phyloP scores from a whole-genome alignment of 805 yeast species.

The Saccharomycopsis malanga region DNA sequence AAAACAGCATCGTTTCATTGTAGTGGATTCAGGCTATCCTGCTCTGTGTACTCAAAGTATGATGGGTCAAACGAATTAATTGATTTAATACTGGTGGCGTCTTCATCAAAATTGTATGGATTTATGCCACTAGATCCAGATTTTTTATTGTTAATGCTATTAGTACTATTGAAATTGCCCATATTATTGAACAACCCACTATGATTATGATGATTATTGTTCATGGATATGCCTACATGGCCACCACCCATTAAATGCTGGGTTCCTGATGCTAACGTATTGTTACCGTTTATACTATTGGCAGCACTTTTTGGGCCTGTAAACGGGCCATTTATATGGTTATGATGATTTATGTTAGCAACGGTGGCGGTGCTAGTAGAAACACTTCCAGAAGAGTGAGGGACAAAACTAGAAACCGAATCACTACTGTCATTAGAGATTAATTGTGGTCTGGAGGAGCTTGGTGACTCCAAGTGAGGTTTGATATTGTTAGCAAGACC shows the following conservation, averaged over 20 bases:
- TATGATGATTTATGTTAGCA: not conserved
- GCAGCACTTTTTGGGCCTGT: not conserved
- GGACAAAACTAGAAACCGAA: slow-evolving; percentile 15
- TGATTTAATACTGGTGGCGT: slow-evolving; percentile 6
- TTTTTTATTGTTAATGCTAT: not conserved
- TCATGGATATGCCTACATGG: slow-evolving; percentile 1
- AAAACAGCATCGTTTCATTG: not conserved
- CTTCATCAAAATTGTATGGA: slow-evolving; percentile 9
- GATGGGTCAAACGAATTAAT: slow-evolving; percentile 16
- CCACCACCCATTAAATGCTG: slow-evolving; percentile 9
- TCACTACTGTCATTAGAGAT: slow-evolving; percentile 18
- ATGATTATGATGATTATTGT: slow-evolving; percentile 1
- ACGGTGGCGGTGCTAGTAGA: not conserved
- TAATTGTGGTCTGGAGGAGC: slow-evolving; percentile 2
- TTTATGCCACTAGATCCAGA: not conserved
- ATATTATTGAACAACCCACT: not conserved
- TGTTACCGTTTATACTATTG: not conserved
- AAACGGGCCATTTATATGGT: too few relatives aligned
- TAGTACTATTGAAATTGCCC: not conserved
- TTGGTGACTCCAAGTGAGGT: slow-evolving; percentile 4
- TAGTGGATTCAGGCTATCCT: too few relatives aligned
- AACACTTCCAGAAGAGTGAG: not conserved
- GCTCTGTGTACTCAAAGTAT: too few relatives aligned
- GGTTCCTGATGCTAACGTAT: not conserved
- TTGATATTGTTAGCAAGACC: not conserved